These are phyloP conservation scores for Saturnispora ahearnii DNA, from an alignment of 805 yeast genomes.

Conservation along the genomic window DNA sequence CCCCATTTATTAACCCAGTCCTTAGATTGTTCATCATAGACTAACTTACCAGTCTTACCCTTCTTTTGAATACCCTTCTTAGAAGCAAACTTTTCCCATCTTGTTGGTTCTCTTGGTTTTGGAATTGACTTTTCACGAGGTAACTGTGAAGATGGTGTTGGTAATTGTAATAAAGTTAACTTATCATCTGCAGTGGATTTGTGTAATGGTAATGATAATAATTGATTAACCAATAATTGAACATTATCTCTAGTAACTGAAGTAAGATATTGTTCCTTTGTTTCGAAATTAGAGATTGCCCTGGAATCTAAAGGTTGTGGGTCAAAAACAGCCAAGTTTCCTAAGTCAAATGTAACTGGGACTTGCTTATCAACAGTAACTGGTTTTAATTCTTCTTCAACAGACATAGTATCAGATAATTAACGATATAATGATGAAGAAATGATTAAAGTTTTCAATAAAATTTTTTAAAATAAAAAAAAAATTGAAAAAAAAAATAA, in stretches of 20 bases:
- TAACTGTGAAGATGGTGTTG: conserved; percentile 69
- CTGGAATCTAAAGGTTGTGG: conserved; percentile 71
- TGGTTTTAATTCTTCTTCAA: conserved; percentile 37
- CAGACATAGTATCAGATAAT: conserved; percentile 1
- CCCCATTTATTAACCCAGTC: conserved; percentile 99
- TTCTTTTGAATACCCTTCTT: conserved; percentile 90
- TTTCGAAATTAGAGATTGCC: conserved; percentile 42
- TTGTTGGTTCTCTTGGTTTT: conserved; percentile 83
- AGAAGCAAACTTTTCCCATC: conserved; percentile 95
- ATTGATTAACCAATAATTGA: conserved; percentile 83
- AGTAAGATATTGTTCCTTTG: conserved; percentile 56
- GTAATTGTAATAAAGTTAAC: conserved; percentile 75
- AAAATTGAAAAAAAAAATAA: background rate
- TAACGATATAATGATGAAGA: background rate
- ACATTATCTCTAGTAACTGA: conserved; percentile 81
- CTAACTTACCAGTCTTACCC: conserved; percentile 82
- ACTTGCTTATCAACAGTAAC: conserved; percentile 87
- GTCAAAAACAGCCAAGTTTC: conserved; percentile 85
- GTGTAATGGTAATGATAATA: conserved; percentile 80
- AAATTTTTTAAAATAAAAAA: background rate
- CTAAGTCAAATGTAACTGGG: conserved; percentile 83
- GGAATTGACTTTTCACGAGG: conserved; percentile 97
- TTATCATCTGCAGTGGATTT: conserved; percentile 62
- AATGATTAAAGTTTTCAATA: background rate
- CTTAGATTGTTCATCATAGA: conserved; percentile 78